A percentile compares a stretch with the other conserved stretches of the same genome.
phyloP scores from a whole-genome alignment of 306 rosid genomes.

The Rubus idaeus region DNA sequence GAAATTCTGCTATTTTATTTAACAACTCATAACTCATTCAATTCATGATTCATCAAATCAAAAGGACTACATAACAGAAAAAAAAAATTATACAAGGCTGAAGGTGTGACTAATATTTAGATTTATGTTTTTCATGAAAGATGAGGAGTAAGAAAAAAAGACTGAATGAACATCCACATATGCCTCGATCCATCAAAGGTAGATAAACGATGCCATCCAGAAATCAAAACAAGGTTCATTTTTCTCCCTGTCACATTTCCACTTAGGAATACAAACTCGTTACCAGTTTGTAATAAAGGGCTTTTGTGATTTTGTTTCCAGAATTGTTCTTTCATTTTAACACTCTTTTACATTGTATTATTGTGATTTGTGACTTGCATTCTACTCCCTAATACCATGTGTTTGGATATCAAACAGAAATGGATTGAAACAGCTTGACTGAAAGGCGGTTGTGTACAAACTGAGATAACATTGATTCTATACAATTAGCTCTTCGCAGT shows the following conservation, averaged over 20 bases:
- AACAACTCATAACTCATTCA: neutral
- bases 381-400: neutral
- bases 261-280: neutral
- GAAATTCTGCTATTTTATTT: neutral
- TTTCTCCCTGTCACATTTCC: neutral
- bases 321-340: neutral
- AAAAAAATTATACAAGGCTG: neutral
- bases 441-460: neutral
- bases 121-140: neutral
- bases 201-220: neutral
- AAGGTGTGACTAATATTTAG: neutral
- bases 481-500: conserved; percentile 56
- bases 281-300: neutral
- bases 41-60: neutral
- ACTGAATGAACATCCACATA: neutral
- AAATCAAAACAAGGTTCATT: neutral
- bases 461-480: conserved; percentile 26
- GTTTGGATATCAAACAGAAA: neutral
- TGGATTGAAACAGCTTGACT: neutral
- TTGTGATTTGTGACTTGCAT: neutral
- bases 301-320: neutral
- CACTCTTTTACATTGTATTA: neutral
- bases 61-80: too few species aligned
- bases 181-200: too few species aligned
- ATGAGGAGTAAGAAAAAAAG: neutral